These are phyloP conservation scores for Eucalyptus camaldulensis DNA, from an alignment of 345 rosid species.

Conservation along the genomic window DNA sequence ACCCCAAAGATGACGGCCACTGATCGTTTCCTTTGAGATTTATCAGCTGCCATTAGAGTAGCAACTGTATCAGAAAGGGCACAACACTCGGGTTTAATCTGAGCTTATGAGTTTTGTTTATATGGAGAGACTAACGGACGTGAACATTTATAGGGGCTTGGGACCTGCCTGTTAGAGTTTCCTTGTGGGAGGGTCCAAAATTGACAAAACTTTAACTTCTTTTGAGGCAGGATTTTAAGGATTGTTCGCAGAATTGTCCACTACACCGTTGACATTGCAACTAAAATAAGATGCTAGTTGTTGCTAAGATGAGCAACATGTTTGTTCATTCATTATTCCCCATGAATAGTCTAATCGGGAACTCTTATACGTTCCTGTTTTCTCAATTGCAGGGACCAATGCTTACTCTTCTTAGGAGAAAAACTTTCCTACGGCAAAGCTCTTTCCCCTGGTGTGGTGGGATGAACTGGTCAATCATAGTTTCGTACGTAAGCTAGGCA, in stretches of 20 bases:
- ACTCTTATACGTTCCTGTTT: not conserved
- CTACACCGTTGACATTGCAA: not conserved
- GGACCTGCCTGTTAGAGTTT: not conserved
- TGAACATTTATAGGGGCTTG: not conserved
- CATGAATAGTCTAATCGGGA: not conserved
- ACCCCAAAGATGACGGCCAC: slow-evolving; percentile 78
- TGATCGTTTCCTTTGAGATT: not conserved
- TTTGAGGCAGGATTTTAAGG: not conserved
- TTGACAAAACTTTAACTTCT: not conserved
- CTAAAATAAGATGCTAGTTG: not conserved
- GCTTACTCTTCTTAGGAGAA: not conserved
- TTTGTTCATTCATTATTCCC: not conserved
- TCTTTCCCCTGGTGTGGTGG: not conserved
- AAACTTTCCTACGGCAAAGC: not conserved
- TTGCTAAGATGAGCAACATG: not conserved
- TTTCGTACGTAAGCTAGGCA: not conserved
- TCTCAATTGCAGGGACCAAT: not conserved
- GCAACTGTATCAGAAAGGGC: not conserved
- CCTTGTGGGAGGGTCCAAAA: not conserved
- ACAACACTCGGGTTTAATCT: not conserved
- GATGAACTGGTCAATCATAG: not conserved
- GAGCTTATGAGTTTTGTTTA: not conserved
- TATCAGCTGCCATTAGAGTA: not conserved
- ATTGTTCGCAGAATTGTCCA: not conserved
- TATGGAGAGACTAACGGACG: not conserved